Conservation (phyloP, 2,329 filamentous ascomycete species). For the Cercospora zeina region DNA sequence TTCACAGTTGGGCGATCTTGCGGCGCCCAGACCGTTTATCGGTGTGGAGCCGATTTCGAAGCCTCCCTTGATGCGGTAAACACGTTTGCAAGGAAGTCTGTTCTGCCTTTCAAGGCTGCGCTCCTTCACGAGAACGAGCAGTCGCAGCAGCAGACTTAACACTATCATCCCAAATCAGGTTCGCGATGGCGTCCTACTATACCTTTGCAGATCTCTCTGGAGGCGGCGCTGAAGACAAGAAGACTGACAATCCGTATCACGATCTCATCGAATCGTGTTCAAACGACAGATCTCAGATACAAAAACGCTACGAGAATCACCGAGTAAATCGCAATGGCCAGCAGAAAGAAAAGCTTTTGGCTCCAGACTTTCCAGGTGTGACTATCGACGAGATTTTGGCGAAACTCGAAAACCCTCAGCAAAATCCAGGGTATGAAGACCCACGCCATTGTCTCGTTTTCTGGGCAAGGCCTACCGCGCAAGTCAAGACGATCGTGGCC, state of each 20-base stretch:
- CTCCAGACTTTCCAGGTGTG: conserved; percentile 66
- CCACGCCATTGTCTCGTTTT: conserved; percentile 79
- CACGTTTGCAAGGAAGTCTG: neutral
- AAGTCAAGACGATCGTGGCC: conserved; percentile 66
- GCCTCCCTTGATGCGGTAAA: neutral
- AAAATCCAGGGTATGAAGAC: conserved; percentile 71
- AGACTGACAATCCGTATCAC: conserved; percentile 71
- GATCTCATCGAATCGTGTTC: conserved; percentile 68
- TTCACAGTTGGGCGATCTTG: neutral
- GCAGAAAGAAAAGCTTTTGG: conserved; percentile 72
- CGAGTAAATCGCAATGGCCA: conserved; percentile 72
- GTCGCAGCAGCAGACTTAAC: too few relatives aligned
- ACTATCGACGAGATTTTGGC: conserved; percentile 74
- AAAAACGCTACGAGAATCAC: conserved; percentile 71
- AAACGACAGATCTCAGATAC: conserved; percentile 64
- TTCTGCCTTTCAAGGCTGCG: too few relatives aligned
- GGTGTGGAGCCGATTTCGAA: neutral
- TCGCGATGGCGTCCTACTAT: conserved; percentile 40
- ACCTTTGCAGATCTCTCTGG: conserved; percentile 42
- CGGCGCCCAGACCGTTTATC: neutral
- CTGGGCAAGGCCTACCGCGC: conserved; percentile 79
- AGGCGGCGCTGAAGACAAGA: conserved; percentile 20
- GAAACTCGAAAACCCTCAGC: conserved; percentile 63
- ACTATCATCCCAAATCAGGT: neutral
- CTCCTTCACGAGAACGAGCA: too few relatives aligned